These are phyloP conservation scores for Zea luxurians DNA, from an alignment of 176 grass and related monocot genomes.

Conservation along the genomic window DNA sequence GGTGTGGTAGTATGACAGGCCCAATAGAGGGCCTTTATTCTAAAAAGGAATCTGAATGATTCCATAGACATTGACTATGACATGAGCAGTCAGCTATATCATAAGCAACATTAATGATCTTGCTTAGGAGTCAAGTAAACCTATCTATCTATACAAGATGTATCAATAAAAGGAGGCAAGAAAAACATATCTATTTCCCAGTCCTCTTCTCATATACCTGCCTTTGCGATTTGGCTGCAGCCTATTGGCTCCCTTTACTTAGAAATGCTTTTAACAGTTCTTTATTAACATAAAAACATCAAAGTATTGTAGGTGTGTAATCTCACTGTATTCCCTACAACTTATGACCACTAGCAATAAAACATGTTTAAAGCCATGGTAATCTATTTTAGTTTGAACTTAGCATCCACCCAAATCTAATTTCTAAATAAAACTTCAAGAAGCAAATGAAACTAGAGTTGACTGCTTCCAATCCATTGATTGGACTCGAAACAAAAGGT, in stretches of 20 bases:
- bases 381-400: neutral
- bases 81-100: neutral
- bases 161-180: neutral
- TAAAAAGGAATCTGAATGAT: neutral
- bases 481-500: neutral
- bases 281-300: neutral
- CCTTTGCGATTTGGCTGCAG: neutral
- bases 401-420: neutral
- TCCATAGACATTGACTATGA: neutral
- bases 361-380: neutral
- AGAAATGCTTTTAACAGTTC: too few relatives aligned
- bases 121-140: neutral
- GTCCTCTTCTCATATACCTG: neutral
- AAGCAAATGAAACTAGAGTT: neutral
- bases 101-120: too few relatives aligned
- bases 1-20: neutral
- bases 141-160: neutral
- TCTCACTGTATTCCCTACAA: neutral
- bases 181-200: neutral
- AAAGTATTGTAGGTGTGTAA: neutral
- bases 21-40: neutral
- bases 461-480: neutral
- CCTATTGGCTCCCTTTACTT: too few relatives aligned
- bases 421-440: neutral
- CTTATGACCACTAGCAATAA: neutral